Percentiles rank a stretch among this genome's conserved stretches.
These are phyloP conservation scores for Ceratocystis papillata DNA, from an alignment of 2,329 filamentous ascomycete genomes.

Conservation along the genomic window DNA sequence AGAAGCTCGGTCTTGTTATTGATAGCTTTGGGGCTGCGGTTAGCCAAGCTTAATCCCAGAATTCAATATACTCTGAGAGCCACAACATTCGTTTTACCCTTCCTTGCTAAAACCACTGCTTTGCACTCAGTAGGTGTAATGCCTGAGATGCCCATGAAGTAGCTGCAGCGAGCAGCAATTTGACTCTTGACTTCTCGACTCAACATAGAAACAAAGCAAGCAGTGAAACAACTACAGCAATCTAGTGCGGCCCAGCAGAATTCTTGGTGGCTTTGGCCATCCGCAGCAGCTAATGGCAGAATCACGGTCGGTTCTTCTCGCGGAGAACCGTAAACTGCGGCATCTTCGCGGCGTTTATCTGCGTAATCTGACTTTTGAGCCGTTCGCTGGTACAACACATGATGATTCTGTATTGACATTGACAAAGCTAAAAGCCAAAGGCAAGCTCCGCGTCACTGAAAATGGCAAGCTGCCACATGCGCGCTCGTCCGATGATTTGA, in stretches of 20 bases:
- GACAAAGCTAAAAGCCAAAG: slow-evolving; percentile 41
- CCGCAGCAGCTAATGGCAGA: slow-evolving; percentile 22
- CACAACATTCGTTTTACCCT: too few relatives aligned
- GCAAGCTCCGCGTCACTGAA: slow-evolving; percentile 35
- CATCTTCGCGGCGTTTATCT: slow-evolving; percentile 80
- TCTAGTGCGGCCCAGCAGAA: background rate
- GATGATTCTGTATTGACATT: slow-evolving; percentile 67
- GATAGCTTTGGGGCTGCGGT: slow-evolving; percentile 5
- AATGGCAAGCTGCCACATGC: slow-evolving; percentile 43
- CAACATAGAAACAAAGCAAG: background rate
- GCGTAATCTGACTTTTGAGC: slow-evolving; percentile 66
- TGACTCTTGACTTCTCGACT: background rate
- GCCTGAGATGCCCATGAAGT: slow-evolving; percentile 8
- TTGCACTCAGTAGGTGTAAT: slow-evolving; percentile 1
- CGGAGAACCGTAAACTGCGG: slow-evolving; percentile 76
- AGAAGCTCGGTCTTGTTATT: background rate
- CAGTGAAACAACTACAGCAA: background rate
- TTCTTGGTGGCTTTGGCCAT: background rate
- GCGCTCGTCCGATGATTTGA: slow-evolving; percentile 41
- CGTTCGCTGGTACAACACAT: slow-evolving; percentile 48
- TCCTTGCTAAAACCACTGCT: background rate
- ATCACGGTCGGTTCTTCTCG: slow-evolving; percentile 42
- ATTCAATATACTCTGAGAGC: background rate
- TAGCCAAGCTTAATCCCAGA: background rate
- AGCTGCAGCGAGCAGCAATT: slow-evolving; percentile 13